Percentiles rank a stretch among this genome's conserved stretches.
phyloP scores from a whole-genome alignment of 192 early-diverging fungal genomes.

The Neocallimastix lanati region DNA sequence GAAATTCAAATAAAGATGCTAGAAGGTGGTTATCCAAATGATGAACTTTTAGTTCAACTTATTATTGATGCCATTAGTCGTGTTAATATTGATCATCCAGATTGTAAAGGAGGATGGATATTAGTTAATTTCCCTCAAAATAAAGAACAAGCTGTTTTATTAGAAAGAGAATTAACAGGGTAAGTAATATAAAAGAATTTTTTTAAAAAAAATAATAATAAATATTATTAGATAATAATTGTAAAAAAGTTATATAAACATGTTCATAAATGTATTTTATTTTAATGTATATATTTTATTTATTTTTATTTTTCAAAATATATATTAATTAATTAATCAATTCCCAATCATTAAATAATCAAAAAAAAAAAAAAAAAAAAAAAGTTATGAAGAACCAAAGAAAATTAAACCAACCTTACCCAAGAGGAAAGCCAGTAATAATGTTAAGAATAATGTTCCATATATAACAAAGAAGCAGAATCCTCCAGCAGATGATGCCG shows the following conservation, averaged over 20 bases:
- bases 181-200: constrained; percentile 2
- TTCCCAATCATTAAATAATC: neutral
- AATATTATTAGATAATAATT: constrained; percentile 1
- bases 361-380: too few species aligned
- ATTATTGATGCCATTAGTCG: constrained; percentile 25
- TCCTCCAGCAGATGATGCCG: neutral
- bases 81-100: neutral
- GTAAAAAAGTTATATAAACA: too few species aligned
- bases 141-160: constrained; percentile 23
- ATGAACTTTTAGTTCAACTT: constrained; percentile 20
- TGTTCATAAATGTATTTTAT: too few species aligned
- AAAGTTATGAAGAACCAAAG: constrained; percentile 39
- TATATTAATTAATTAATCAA: too few species aligned
- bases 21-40: constrained; percentile 22
- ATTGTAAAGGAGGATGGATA: constrained; percentile 18
- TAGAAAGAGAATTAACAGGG: constrained; percentile 37
- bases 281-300: too few species aligned
- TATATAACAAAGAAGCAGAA: neutral
- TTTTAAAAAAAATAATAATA: neutral
- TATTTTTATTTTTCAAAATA: too few species aligned
- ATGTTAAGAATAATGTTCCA: constrained; percentile 1
- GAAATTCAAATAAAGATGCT: constrained; percentile 25
- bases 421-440: constrained; percentile 20
- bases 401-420: constrained; percentile 32
- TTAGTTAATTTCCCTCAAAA: constrained; percentile 32